Evolutionary conservation across 2,329 filamentous ascomycete genomes (phyloP).

Genomic region (Ploettnerulaceae sp.): DNA sequence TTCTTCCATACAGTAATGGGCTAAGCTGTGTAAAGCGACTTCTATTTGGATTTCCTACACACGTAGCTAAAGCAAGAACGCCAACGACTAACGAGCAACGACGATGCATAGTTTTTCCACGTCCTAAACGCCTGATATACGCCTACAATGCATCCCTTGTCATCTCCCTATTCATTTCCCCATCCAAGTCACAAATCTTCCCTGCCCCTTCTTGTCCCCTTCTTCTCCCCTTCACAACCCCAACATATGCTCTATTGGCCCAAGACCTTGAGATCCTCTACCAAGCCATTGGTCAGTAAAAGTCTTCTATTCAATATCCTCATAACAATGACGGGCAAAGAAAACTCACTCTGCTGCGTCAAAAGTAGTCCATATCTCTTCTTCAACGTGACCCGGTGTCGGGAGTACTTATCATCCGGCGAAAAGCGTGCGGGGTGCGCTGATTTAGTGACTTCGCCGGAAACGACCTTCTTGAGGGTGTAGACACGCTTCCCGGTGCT

Average conservation of each 20-base stretch:
- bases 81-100: conserved; percentile 1
- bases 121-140: conserved; percentile 23
- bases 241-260: conserved; percentile 34
- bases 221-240: background rate
- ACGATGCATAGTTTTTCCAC: conserved; percentile 10
- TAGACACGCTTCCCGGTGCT: conserved; percentile 81
- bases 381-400: conserved; percentile 92
- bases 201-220: background rate
- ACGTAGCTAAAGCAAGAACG: conserved; percentile 9
- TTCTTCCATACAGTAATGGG: too few relatives aligned
- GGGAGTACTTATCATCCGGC: conserved; percentile 97
- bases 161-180: too few relatives aligned
- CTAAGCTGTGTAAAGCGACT: conserved; percentile 16
- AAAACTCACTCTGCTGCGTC: conserved; percentile 63
- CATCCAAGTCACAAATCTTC: too few relatives aligned
- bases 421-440: conserved; percentile 96
- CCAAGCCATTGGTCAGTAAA: conserved; percentile 10
- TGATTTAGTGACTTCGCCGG: conserved; percentile 86
- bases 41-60: conserved; percentile 17
- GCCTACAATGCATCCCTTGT: conserved; percentile 15
- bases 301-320: background rate
- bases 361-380: conserved; percentile 84
- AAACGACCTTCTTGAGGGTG: conserved; percentile 86
- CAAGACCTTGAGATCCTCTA: conserved; percentile 41
- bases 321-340: background rate